A percentile compares a stretch with the other conserved stretches of the same genome.
These are phyloP conservation scores for Fusarium sp. DNA, from an alignment of 2,329 filamentous ascomycete genomes.

Conservation along the genomic window DNA sequence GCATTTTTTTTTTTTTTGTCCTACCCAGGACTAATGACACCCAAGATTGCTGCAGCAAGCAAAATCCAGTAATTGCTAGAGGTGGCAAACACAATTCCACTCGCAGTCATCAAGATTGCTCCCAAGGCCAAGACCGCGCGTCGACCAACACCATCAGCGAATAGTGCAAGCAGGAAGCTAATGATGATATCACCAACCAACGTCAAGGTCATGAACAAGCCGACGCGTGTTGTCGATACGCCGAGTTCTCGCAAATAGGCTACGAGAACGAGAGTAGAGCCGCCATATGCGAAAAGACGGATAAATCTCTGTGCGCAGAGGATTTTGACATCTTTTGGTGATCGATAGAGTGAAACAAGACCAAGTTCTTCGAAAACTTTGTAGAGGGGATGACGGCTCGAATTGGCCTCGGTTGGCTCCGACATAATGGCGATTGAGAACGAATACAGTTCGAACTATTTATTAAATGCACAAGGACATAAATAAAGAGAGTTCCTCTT, in stretches of 20 bases:
- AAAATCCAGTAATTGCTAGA: conserved; percentile 66
- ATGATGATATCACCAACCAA: conserved; percentile 67
- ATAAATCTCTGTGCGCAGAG: conserved; percentile 68
- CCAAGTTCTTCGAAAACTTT: conserved; percentile 39
- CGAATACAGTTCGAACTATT: too few relatives aligned
- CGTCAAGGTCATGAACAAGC: conserved; percentile 73
- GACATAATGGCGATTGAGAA: not conserved
- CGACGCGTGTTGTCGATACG: conserved; percentile 61
- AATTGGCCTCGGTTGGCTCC: not conserved
- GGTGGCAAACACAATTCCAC: conserved; percentile 64
- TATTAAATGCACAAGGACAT: accelerated
- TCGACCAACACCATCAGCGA: conserved; percentile 67
- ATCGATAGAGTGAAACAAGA: conserved; percentile 39
- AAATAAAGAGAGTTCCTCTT: too few relatives aligned
- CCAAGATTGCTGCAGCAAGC: conserved; percentile 65
- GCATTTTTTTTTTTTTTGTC: accelerated
- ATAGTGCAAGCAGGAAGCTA: conserved; percentile 66
- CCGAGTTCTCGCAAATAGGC: conserved; percentile 62
- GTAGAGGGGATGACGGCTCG: not conserved
- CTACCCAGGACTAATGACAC: conserved; percentile 68
- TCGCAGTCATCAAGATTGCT: conserved; percentile 63
- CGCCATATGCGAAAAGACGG: conserved; percentile 71
- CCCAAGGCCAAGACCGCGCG: conserved; percentile 63
- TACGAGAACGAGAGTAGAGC: conserved; percentile 65
- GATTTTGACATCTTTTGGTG: conserved; percentile 53